phyloP scores from a whole-genome alignment of 1,284 basidiomycete species.

The Erythrobasidium hasegawianum region DNA sequence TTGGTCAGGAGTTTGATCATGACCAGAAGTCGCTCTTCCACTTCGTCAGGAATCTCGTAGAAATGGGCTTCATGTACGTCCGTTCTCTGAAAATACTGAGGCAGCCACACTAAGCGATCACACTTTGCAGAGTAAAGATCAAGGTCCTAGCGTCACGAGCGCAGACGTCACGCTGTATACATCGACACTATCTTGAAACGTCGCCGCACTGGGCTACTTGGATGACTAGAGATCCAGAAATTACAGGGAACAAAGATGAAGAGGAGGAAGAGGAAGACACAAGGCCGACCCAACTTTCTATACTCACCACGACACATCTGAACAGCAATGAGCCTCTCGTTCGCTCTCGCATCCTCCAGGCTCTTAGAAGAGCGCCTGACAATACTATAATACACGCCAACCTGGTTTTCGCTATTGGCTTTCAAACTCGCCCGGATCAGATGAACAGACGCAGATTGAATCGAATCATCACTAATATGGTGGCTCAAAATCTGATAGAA shows the following conservation, averaged over 20 bases:
- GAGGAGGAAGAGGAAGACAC: constrained; percentile 32
- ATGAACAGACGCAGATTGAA: constrained; percentile 72
- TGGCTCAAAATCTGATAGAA: constrained; percentile 66
- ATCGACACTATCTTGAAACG: constrained; percentile 43
- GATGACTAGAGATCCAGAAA: constrained; percentile 34
- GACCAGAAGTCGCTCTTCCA: constrained; percentile 88
- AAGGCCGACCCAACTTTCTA: constrained; percentile 26
- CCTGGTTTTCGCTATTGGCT: constrained; percentile 42
- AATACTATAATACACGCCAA: constrained; percentile 41
- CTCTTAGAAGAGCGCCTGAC: constrained; percentile 32
- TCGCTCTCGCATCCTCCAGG: constrained; percentile 37
- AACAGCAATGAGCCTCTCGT: constrained; percentile 40
- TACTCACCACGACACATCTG: constrained; percentile 38
- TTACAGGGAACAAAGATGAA: background rate
- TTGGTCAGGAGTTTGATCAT: constrained; percentile 73
- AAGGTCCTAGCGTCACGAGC: constrained; percentile 39
- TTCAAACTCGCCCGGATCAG: constrained; percentile 51
- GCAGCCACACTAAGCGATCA: too few species aligned
- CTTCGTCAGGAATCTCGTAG: constrained; percentile 67
- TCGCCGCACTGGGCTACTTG: constrained; percentile 40
- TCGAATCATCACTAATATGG: constrained; percentile 63
- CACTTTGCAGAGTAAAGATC: constrained; percentile 46
- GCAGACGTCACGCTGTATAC: constrained; percentile 46
- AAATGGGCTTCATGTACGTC: constrained; percentile 70
- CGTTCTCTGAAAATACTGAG: too few species aligned